These are phyloP conservation scores for Phytopythium aichiense DNA, from an alignment of 352 stramenopile species.

Conservation along the genomic window DNA sequence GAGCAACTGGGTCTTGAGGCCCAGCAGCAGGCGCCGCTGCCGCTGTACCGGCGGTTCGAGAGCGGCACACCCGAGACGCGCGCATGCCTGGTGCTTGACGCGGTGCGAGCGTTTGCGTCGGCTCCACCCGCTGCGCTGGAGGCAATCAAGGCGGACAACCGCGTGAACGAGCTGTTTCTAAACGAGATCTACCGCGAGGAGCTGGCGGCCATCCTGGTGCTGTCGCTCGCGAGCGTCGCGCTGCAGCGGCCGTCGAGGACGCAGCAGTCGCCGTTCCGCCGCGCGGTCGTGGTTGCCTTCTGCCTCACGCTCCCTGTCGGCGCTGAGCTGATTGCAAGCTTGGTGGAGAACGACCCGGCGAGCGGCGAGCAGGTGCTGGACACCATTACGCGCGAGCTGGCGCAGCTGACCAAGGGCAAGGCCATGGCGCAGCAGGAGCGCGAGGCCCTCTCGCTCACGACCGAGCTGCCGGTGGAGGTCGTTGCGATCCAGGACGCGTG, in stretches of 20 bases:
- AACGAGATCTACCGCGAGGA: constrained; percentile 58
- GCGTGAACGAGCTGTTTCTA: constrained; percentile 38
- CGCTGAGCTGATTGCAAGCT: constrained; percentile 29
- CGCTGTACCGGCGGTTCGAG: constrained; percentile 49
- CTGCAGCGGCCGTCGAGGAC: constrained; percentile 11
- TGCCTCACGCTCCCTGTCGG: constrained; percentile 35
- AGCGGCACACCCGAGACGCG: constrained; percentile 20
- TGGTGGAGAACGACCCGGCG: constrained; percentile 51
- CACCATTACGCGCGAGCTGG: constrained; percentile 26
- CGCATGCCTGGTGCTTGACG: constrained; percentile 33
- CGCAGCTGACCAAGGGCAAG: constrained; percentile 14
- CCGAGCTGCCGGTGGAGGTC: constrained; percentile 7
- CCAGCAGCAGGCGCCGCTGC: constrained; percentile 10
- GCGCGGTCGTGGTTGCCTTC: constrained; percentile 7
- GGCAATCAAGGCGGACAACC: constrained; percentile 6
- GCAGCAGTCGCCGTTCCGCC: constrained; percentile 10
- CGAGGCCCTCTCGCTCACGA: constrained; percentile 12
- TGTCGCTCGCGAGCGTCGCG: constrained; percentile 27
- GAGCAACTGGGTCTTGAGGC: neutral
- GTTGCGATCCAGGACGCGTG: constrained; percentile 19
- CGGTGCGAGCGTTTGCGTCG: constrained; percentile 14
- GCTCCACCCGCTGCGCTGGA: constrained; percentile 12
- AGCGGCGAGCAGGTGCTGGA: constrained; percentile 33
- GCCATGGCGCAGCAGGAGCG: constrained; percentile 29
- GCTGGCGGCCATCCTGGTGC: constrained; percentile 43